Percentiles rank a stretch among this genome's conserved stretches.
phyloP scores from a whole-genome alignment of 129 eudicot species.

The Heracleum sosnowskyi region DNA sequence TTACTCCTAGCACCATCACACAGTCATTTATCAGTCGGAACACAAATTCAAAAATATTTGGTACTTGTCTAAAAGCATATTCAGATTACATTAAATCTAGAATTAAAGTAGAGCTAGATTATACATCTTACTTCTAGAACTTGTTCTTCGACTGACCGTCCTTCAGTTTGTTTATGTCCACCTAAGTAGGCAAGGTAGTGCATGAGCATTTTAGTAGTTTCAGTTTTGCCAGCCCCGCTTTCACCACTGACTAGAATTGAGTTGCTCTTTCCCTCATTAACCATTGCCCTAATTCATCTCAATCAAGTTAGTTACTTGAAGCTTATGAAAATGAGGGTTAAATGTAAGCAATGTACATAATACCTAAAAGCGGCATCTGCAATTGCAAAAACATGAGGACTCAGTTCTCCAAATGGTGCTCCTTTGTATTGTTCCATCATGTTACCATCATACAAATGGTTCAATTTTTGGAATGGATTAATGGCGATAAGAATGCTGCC shows the following conservation, averaged over 20 bases:
- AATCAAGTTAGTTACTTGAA: not conserved
- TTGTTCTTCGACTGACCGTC: conserved; percentile 29
- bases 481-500: conserved; percentile 28
- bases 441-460: conserved; percentile 29
- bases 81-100: not conserved
- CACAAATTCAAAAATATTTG: not conserved
- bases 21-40: not conserved
- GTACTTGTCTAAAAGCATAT: not conserved
- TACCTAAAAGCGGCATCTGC: conserved; percentile 33
- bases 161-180: conserved; percentile 23
- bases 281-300: conserved; percentile 24
- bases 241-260: conserved; percentile 29
- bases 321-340: not conserved
- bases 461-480: conserved; percentile 28
- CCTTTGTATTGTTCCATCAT: conserved; percentile 40
- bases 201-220: conserved; percentile 33
- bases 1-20: not conserved
- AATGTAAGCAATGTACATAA: not conserved
- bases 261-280: conserved; percentile 29
- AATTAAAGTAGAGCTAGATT: not conserved
- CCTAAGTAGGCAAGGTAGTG: conserved; percentile 27
- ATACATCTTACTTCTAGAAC: conserved; percentile 23
- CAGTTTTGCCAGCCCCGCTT: conserved; percentile 35
- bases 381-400: conserved; percentile 30
- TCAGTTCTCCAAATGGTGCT: conserved; percentile 28